phyloP scores from a whole-genome alignment of 177 flowering plant genomes.

The Vitis hybrid region DNA sequence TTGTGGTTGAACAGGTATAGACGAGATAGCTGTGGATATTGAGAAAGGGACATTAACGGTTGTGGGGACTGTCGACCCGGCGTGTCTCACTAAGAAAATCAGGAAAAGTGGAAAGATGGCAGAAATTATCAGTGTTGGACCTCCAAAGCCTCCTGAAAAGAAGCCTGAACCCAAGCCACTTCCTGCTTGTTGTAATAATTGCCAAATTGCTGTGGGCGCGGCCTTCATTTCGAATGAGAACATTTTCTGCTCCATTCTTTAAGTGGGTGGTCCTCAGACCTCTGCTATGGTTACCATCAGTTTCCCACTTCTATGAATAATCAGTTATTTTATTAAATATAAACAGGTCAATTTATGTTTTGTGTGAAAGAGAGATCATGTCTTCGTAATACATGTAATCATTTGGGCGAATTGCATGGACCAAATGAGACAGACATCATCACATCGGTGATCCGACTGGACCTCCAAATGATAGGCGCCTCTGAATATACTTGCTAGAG shows the following conservation, averaged over 20 bases:
- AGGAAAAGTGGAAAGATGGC: constrained; percentile 25
- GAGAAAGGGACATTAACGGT: constrained; percentile 29
- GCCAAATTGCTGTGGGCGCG: constrained; percentile 23
- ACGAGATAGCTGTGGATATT: constrained; percentile 19
- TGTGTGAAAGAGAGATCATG: no score
- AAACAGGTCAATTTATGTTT: no score
- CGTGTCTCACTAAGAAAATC: constrained; percentile 9
- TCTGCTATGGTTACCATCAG: no score
- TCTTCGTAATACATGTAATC: no score
- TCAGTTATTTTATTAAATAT: no score
- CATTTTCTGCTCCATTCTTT: constrained; percentile 20
- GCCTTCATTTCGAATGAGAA: constrained; percentile 1
- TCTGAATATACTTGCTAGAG: no score
- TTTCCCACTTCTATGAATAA: no score
- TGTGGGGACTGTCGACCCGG: constrained; percentile 34
- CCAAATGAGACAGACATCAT: no score
- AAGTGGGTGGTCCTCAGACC: background rate
- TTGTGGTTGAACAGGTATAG: constrained; percentile 23
- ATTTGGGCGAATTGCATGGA: no score
- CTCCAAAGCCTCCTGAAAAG: constrained; percentile 20
- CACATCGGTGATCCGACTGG: no score
- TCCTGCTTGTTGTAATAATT: constrained; percentile 22
- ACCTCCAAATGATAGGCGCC: no score
- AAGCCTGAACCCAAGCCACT: background rate
- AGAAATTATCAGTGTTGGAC: constrained; percentile 31